These are phyloP conservation scores for Davidsoniella australis DNA, from an alignment of 2,329 filamentous ascomycete species.

Conservation along the genomic window DNA sequence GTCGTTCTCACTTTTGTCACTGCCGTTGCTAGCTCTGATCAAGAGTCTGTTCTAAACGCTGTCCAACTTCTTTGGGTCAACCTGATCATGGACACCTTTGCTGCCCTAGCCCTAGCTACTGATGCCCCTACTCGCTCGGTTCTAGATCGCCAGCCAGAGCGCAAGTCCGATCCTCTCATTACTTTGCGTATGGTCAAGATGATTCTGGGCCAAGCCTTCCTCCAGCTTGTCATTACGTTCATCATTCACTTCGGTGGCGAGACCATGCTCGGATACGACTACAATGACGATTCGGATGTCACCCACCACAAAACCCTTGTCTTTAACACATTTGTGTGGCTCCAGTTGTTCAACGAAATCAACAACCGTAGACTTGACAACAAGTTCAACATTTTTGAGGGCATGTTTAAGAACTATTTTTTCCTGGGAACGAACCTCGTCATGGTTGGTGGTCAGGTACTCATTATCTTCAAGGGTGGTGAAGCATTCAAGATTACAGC, in stretches of 20 bases:
- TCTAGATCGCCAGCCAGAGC: slow-evolving; percentile 28
- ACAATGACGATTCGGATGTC: slow-evolving; percentile 21
- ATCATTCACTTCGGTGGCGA: slow-evolving; percentile 43
- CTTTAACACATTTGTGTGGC: slow-evolving; percentile 57
- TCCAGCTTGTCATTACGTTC: slow-evolving; percentile 41
- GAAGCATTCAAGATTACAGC: slow-evolving; percentile 49
- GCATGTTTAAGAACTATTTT: slow-evolving; percentile 61
- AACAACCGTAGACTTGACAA: slow-evolving; percentile 80
- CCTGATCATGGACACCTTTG: slow-evolving; percentile 47
- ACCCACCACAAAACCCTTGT: slow-evolving; percentile 40
- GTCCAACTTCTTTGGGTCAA: slow-evolving; percentile 48
- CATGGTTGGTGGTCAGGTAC: slow-evolving; percentile 69
- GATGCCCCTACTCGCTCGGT: slow-evolving; percentile 20
- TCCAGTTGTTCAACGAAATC: slow-evolving; percentile 65
- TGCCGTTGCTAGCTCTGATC: slow-evolving; percentile 32
- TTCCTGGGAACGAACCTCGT: slow-evolving; percentile 65
- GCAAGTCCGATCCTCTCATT: slow-evolving; percentile 55
- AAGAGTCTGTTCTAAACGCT: slow-evolving; percentile 38
- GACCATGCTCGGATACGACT: slow-evolving; percentile 34
- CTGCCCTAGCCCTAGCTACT: slow-evolving; percentile 30
- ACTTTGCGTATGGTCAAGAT: slow-evolving; percentile 54
- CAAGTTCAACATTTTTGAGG: slow-evolving; percentile 74
- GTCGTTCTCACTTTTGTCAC: slow-evolving; percentile 42
- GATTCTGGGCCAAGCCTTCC: slow-evolving; percentile 44
- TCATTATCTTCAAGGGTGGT: slow-evolving; percentile 73